Conservation (phyloP, 352 stramenopile species). For the Thalassiosira sp. region DNA sequence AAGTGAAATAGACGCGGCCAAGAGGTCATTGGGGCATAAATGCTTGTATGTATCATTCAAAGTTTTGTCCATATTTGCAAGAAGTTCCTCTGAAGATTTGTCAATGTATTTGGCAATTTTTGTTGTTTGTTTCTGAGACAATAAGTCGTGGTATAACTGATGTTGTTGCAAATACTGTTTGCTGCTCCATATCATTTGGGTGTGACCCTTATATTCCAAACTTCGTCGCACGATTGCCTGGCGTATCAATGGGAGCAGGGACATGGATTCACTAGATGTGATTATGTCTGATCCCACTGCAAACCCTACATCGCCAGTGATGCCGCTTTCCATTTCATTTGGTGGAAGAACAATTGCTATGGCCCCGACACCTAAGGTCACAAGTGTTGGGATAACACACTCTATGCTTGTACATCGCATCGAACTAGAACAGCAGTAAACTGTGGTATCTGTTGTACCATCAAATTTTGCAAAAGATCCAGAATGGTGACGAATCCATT, state of each 20-base stretch:
- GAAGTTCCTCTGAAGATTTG: slow-evolving; percentile 20
- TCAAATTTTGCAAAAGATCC: background rate
- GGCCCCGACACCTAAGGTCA: slow-evolving; percentile 12
- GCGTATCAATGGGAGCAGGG: slow-evolving; percentile 28
- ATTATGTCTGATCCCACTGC: slow-evolving; percentile 28
- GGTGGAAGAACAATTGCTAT: slow-evolving; percentile 13
- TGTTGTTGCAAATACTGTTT: slow-evolving; percentile 22
- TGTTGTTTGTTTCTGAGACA: slow-evolving; percentile 26
- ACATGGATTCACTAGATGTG: slow-evolving; percentile 20
- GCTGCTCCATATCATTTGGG: background rate
- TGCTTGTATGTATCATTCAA: too few species aligned
- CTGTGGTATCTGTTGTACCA: slow-evolving; percentile 3
- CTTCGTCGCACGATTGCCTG: slow-evolving; percentile 28
- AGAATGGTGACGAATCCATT: slow-evolving; percentile 19
- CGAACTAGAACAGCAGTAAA: slow-evolving; percentile 36
- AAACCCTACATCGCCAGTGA: slow-evolving; percentile 20
- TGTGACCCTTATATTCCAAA: slow-evolving; percentile 6
- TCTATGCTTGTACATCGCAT: slow-evolving; percentile 11
- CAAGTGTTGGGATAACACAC: background rate
- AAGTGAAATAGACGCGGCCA: slow-evolving; percentile 17
- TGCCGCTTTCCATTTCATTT: background rate
- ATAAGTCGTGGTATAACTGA: slow-evolving; percentile 26
- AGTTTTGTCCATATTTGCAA: slow-evolving; percentile 21
- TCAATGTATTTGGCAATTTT: slow-evolving; percentile 33
- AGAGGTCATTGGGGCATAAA: slow-evolving; percentile 8